Evolutionary conservation across 331 rosid species (phyloP).

Genomic region (Rhamnella rubrinervis): DNA sequence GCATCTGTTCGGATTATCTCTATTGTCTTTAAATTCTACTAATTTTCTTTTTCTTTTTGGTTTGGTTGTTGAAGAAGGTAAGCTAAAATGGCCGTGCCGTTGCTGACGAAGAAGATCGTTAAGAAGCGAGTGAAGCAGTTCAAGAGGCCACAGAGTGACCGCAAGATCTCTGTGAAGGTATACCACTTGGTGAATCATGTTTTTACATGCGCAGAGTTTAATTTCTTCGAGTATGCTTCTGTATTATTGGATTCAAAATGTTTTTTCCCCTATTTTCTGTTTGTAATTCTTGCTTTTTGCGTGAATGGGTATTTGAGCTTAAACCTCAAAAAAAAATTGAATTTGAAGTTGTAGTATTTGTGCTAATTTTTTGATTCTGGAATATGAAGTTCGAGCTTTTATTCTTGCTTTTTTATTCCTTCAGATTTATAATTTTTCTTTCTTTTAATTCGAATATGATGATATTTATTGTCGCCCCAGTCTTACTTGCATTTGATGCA

Average conservation of each 20-base stretch:
- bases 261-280: too few species aligned
- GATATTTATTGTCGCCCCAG: constrained; percentile 89
- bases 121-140: constrained; percentile 85
- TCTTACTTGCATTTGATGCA: constrained; percentile 64
- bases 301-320: too few species aligned
- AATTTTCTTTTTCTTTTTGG: not conserved
- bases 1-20: not conserved
- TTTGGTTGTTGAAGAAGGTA: constrained; percentile 1
- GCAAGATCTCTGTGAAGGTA: constrained; percentile 86
- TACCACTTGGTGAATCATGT: not conserved
- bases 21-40: not conserved
- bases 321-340: too few species aligned
- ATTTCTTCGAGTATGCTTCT: too few species aligned
- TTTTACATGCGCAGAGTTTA: too few species aligned
- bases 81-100: constrained; percentile 76
- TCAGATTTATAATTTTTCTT: not conserved
- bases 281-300: too few species aligned
- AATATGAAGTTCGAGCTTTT: not conserved
- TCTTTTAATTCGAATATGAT: constrained; percentile 24
- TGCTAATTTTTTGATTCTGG: too few species aligned
- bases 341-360: too few species aligned
- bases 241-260: too few species aligned
- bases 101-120: constrained; percentile 66
- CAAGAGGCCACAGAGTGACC: constrained; percentile 80
- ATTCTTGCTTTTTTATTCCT: not conserved